A percentile compares a stretch with the other conserved stretches of the same genome.
phyloP scores from a whole-genome alignment of 1,284 basidiomycete species.

The Hypsizygus ulmarius region DNA sequence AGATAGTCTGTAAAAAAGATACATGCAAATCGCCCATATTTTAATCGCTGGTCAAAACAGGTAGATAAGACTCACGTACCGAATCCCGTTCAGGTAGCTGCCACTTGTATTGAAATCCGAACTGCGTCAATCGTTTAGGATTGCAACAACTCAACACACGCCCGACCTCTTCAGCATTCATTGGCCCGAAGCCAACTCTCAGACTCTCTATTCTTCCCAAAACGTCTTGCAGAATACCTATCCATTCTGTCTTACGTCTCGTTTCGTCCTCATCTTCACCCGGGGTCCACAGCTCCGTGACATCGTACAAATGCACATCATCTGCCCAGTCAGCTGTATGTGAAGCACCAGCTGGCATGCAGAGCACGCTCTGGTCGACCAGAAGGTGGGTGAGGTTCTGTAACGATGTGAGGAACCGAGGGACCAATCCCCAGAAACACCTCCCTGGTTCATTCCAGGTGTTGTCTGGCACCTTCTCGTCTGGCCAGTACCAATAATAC shows the following conservation, averaged over 20 bases:
- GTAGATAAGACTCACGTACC: constrained; percentile 5
- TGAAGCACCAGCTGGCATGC: constrained; percentile 7
- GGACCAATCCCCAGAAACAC: constrained; percentile 17
- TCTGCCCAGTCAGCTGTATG: not conserved
- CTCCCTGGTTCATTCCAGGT: constrained; percentile 11
- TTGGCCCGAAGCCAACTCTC: constrained; percentile 15
- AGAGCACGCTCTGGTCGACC: constrained; percentile 17
- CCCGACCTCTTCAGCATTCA: constrained; percentile 3
- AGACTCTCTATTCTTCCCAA: constrained; percentile 12
- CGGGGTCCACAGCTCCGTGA: constrained; percentile 7
- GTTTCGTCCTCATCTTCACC: not conserved
- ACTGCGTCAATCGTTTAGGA: constrained; percentile 11
- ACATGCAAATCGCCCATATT: not conserved
- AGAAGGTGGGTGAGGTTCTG: constrained; percentile 15
- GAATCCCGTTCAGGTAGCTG: constrained; percentile 7
- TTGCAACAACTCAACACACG: constrained; percentile 11
- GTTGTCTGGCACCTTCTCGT: constrained; percentile 6
- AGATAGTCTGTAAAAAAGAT: constrained; percentile 9
- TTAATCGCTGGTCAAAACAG: not conserved
- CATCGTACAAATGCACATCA: constrained; percentile 9
- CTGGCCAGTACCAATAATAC: constrained; percentile 9
- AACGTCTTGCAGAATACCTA: not conserved
- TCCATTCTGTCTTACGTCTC: constrained; percentile 2
- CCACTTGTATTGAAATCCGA: constrained; percentile 21
- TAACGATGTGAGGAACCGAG: constrained; percentile 14